Conservation (phyloP, 2,329 filamentous ascomycete genomes). For the Didymella exigua region DNA sequence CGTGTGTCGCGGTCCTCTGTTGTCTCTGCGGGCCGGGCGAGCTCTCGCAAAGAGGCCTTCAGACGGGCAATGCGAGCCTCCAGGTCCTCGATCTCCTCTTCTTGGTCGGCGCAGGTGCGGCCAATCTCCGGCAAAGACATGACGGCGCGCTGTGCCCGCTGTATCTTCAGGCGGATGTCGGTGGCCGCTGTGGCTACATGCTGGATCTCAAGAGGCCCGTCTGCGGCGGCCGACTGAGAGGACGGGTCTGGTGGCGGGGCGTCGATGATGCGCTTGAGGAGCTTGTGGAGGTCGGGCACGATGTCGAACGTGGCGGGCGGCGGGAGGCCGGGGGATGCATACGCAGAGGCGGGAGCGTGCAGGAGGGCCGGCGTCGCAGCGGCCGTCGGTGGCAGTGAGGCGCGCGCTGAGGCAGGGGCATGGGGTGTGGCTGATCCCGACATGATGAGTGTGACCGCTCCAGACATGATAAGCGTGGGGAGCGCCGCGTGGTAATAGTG, state of each 20-base stretch:
- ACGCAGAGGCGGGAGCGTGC: constrained; percentile 44
- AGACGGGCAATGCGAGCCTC: constrained; percentile 69
- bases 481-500: constrained; percentile 7
- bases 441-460: constrained; percentile 34
- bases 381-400: constrained; percentile 42
- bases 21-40: constrained; percentile 34
- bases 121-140: constrained; percentile 72
- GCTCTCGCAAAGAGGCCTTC: constrained; percentile 49
- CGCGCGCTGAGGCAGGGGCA: constrained; percentile 37
- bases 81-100: constrained; percentile 70
- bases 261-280: constrained; percentile 74
- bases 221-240: constrained; percentile 29
- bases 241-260: constrained; percentile 36
- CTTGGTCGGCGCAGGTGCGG: constrained; percentile 70
- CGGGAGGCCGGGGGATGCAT: constrained; percentile 67
- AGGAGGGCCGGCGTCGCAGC: constrained; percentile 36
- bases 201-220: constrained; percentile 65
- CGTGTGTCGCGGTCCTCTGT: constrained; percentile 39
- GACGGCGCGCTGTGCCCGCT: constrained; percentile 73
- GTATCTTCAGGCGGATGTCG: constrained; percentile 80
- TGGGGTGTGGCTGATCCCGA: constrained; percentile 43
- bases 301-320: constrained; percentile 84
- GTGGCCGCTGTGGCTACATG: constrained; percentile 80
- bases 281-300: constrained; percentile 77
- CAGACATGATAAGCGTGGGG: neutral